Conservation (phyloP, 345 rosid species). For the Brassica cretica region DNA sequence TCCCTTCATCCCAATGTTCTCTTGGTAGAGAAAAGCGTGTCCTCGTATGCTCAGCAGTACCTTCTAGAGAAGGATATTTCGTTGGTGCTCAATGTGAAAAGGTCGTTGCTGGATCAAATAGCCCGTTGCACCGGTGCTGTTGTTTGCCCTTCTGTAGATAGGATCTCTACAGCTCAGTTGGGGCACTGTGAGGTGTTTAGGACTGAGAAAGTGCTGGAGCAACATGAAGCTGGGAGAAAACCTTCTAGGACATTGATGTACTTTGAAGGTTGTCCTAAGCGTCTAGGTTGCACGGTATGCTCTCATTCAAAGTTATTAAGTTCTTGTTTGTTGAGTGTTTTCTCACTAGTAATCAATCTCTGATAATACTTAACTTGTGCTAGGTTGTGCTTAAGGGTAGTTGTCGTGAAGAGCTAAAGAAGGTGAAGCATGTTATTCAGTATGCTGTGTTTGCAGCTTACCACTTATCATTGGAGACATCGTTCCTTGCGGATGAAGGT, state of each 20-base stretch:
- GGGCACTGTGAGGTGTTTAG: slow-evolving; percentile 91
- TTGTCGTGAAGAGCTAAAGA: slow-evolving; percentile 83
- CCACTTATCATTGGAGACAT: slow-evolving; percentile 91
- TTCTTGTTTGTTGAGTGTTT: not conserved
- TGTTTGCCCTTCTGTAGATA: slow-evolving; percentile 70
- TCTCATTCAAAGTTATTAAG: not conserved
- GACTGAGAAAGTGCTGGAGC: slow-evolving; percentile 72
- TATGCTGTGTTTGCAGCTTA: slow-evolving; percentile 96
- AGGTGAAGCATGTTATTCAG: slow-evolving; percentile 84
- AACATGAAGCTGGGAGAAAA: slow-evolving; percentile 67
- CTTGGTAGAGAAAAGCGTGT: slow-evolving; percentile 91
- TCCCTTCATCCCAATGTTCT: slow-evolving; percentile 89
- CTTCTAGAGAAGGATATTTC: slow-evolving; percentile 89
- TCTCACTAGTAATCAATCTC: slow-evolving; percentile 6
- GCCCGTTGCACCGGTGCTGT: slow-evolving; percentile 89
- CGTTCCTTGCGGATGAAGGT: slow-evolving; percentile 98
- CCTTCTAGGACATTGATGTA: slow-evolving; percentile 92
- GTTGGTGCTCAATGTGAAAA: slow-evolving; percentile 85
- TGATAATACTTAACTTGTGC: slow-evolving; percentile 34
- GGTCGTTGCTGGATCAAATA: slow-evolving; percentile 81
- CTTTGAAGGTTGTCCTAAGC: slow-evolving; percentile 99
- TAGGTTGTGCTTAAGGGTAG: slow-evolving; percentile 75
- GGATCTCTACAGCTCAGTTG: slow-evolving; percentile 55
- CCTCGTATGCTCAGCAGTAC: slow-evolving; percentile 79
- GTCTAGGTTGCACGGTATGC: slow-evolving; percentile 78